phyloP scores from a whole-genome alignment of 2,329 filamentous ascomycete species.

The Xylariaceae sp. region DNA sequence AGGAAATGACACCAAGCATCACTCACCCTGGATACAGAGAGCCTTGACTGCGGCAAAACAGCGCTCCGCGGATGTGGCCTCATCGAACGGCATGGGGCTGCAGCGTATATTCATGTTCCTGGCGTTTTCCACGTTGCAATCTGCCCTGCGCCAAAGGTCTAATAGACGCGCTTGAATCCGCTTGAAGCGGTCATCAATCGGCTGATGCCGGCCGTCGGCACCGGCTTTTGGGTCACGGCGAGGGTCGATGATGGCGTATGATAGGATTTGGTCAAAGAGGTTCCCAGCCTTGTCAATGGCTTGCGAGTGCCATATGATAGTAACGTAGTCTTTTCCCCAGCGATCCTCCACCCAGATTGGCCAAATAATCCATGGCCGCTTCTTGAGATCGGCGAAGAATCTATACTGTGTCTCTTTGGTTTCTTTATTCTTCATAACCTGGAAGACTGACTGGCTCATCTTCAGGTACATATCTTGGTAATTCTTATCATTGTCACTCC shows the following conservation, averaged over 20 bases:
- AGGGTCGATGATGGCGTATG: constrained; percentile 33
- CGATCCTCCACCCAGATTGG: constrained; percentile 39
- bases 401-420: constrained; percentile 8
- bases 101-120: constrained; percentile 2
- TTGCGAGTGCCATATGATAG: constrained; percentile 29
- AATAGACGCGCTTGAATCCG: constrained; percentile 19
- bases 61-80: constrained; percentile 37
- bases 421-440: not conserved
- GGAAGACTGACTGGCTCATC: constrained; percentile 16
- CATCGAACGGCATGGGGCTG: constrained; percentile 31
- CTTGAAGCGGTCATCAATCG: constrained; percentile 12
- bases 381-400: constrained; percentile 26
- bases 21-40: constrained; percentile 23
- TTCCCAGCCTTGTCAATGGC: not conserved
- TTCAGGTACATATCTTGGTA: constrained; percentile 21
- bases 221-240: constrained; percentile 21
- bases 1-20: not conserved
- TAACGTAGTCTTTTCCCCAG: constrained; percentile 34
- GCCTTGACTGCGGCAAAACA: constrained; percentile 34
- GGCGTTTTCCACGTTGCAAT: constrained; percentile 2
- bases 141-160: constrained; percentile 18
- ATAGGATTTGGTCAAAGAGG: constrained; percentile 18
- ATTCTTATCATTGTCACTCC: constrained; percentile 22
- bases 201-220: constrained; percentile 11
- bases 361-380: constrained; percentile 33